Evolutionary conservation across 2,329 filamentous ascomycete species (phyloP).

Genomic region (Aspergillus ibericus): DNA sequence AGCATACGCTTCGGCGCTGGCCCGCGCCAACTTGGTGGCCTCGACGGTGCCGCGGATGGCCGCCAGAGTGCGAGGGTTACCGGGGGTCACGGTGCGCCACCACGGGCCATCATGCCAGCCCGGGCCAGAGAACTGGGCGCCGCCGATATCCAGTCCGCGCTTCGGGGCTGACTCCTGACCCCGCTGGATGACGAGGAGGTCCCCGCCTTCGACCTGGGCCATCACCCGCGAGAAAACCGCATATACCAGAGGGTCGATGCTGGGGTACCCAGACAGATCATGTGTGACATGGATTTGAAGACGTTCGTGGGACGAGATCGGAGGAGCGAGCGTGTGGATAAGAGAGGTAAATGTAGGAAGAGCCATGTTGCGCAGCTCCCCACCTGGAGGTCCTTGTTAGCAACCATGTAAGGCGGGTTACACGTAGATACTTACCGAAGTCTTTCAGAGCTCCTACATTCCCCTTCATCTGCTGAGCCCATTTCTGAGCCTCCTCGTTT

Average conservation of each 20-base stretch:
- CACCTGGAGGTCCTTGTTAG: constrained; percentile 61
- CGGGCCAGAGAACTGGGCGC: constrained; percentile 42
- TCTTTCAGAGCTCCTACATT: constrained; percentile 78
- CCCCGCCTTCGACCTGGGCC: constrained; percentile 97
- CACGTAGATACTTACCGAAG: constrained; percentile 57
- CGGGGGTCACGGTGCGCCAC: constrained; percentile 69
- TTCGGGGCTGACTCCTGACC: constrained; percentile 79
- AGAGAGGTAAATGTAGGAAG: constrained; percentile 94
- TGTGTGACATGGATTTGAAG: constrained; percentile 97
- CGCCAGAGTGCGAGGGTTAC: constrained; percentile 71
- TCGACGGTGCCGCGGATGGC: constrained; percentile 77
- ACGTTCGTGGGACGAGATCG: constrained; percentile 94
- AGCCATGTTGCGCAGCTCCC: constrained; percentile 80
- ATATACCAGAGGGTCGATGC: constrained; percentile 89
- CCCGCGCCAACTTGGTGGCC: constrained; percentile 87
- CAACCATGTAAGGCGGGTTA: neutral
- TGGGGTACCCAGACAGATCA: constrained; percentile 91
- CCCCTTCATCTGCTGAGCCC: constrained; percentile 89
- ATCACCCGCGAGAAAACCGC: constrained; percentile 91
- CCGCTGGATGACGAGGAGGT: constrained; percentile 89
- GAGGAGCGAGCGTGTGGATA: constrained; percentile 90
- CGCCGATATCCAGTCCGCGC: constrained; percentile 53
- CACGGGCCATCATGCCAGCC: constrained; percentile 92
- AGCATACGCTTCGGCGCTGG: constrained; percentile 84
- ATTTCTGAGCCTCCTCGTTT: constrained; percentile 94